Conservation (phyloP, 108 stramenopile genomes). For the Thalassiosira profunda region DNA sequence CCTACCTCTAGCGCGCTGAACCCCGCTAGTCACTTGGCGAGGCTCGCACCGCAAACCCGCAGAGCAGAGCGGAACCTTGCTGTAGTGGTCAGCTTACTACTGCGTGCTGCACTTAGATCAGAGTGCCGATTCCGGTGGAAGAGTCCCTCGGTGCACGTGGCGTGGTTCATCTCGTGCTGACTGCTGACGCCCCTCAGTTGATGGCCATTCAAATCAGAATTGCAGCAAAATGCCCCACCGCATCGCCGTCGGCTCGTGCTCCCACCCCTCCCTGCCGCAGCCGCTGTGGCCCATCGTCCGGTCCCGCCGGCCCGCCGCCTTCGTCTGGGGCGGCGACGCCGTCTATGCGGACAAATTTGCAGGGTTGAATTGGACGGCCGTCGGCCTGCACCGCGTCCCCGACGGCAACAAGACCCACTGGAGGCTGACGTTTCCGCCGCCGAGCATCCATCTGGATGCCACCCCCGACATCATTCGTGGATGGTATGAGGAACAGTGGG, state of each 20-base stretch:
- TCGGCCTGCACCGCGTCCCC: slow-evolving; percentile 3
- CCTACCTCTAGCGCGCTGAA: too few relatives aligned
- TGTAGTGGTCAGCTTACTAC: too few relatives aligned
- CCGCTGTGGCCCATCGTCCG: slow-evolving; percentile 73
- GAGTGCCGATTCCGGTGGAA: too few relatives aligned
- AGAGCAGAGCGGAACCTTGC: too few relatives aligned
- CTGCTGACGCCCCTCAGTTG: too few relatives aligned
- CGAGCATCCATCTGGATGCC: slow-evolving; percentile 43
- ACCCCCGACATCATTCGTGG: slow-evolving; percentile 53
- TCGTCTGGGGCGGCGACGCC: slow-evolving; percentile 89
- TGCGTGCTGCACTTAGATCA: too few relatives aligned
- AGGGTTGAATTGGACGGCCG: slow-evolving; percentile 24
- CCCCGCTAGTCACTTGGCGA: too few relatives aligned
- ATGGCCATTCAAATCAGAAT: too few relatives aligned
- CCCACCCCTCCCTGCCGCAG: slow-evolving; percentile 70
- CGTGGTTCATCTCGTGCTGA: too few relatives aligned
- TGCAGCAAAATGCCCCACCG: too few relatives aligned
- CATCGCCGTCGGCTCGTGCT: slow-evolving; percentile 82
- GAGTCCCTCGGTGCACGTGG: too few relatives aligned
- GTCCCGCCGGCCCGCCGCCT: slow-evolving; percentile 66
- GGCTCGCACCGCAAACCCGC: too few relatives aligned
- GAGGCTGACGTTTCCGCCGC: slow-evolving; percentile 55
- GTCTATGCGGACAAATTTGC: slow-evolving; percentile 71
- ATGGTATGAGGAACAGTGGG: slow-evolving; percentile 57
- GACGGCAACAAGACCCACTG: slow-evolving; percentile 1